A percentile compares a stretch with the other conserved stretches of the same genome.
These are phyloP conservation scores for Ilyonectria destructans DNA, from an alignment of 2,329 filamentous ascomycete species.

Conservation along the genomic window DNA sequence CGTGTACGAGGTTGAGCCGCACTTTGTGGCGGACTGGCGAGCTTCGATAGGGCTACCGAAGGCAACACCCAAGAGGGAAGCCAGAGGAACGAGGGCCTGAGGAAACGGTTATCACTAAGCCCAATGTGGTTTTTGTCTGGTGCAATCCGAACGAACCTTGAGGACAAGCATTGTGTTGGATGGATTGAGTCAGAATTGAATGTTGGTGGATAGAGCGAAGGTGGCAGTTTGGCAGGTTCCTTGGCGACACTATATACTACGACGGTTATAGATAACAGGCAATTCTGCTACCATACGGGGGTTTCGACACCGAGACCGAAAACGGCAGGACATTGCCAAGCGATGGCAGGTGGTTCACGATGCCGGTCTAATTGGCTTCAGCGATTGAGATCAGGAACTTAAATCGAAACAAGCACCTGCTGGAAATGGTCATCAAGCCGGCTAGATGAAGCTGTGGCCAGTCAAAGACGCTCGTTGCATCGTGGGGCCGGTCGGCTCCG, in stretches of 20 bases:
- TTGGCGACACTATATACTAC: neutral
- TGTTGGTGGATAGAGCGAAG: neutral
- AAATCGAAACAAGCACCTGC: conserved; percentile 38
- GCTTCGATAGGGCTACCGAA: conserved; percentile 48
- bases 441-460: conserved; percentile 32
- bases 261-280: neutral
- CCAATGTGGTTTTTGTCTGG: neutral
- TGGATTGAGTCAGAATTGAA: neutral
- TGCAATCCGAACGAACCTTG: conserved; percentile 28
- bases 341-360: conserved; percentile 35
- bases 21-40: conserved; percentile 48
- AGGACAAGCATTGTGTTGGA: conserved; percentile 43
- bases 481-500: conserved; percentile 5
- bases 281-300: neutral
- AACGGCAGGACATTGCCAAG: conserved; percentile 17
- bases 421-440: conserved; percentile 37
- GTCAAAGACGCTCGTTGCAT: conserved; percentile 22
- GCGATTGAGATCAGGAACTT: neutral
- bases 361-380: conserved; percentile 33
- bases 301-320: conserved; percentile 28
- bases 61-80: conserved; percentile 49
- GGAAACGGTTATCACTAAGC: too few species aligned
- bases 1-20: conserved; percentile 52
- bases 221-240: neutral
- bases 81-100: conserved; percentile 47